A percentile compares a stretch with the other conserved stretches of the same genome.
These are phyloP conservation scores for Rhododendron vialii DNA, from an alignment of 148 eudicot species.

Conservation along the genomic window DNA sequence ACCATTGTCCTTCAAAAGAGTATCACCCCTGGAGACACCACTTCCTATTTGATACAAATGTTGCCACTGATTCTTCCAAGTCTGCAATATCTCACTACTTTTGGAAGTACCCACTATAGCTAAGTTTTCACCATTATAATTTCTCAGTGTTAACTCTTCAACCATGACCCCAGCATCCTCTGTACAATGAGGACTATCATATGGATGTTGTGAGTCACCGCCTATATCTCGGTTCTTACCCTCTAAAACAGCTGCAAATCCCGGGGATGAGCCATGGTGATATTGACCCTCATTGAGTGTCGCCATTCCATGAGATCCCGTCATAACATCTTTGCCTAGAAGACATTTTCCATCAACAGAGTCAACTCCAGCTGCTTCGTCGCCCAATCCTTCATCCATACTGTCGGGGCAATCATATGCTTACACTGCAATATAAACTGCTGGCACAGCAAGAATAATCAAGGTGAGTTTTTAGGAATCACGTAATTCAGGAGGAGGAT, in stretches of 20 bases:
- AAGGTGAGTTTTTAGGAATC: neutral
- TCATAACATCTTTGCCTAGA: slow-evolving; percentile 37
- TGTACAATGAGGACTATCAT: slow-evolving; percentile 28
- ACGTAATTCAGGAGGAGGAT: neutral
- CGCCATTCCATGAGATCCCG: slow-evolving; percentile 38
- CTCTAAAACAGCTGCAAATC: slow-evolving; percentile 41
- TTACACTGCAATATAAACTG: slow-evolving; percentile 3
- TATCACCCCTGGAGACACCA: slow-evolving; percentile 23
- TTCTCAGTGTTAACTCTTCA: slow-evolving; percentile 61
- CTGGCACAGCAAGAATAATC: neutral
- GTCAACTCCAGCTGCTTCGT: slow-evolving; percentile 35
- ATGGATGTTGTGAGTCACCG: slow-evolving; percentile 34
- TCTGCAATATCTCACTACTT: slow-evolving; percentile 38
- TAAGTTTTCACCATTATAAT: slow-evolving; percentile 25
- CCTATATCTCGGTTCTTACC: slow-evolving; percentile 35
- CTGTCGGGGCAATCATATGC: slow-evolving; percentile 10
- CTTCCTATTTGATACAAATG: slow-evolving; percentile 40
- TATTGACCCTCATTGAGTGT: slow-evolving; percentile 36
- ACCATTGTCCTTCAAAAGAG: slow-evolving; percentile 24
- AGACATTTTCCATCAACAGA: slow-evolving; percentile 28
- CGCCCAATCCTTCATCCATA: slow-evolving; percentile 56
- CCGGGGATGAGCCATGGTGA: slow-evolving; percentile 32
- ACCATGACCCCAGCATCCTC: slow-evolving; percentile 50
- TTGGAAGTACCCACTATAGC: slow-evolving; percentile 34
- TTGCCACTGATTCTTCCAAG: slow-evolving; percentile 35